Evolutionary conservation across 371 early-diverging fungal species (phyloP), one percentile per base, ranked within the genome.

Genomic region (Fennellomyces sp.): DNA sequence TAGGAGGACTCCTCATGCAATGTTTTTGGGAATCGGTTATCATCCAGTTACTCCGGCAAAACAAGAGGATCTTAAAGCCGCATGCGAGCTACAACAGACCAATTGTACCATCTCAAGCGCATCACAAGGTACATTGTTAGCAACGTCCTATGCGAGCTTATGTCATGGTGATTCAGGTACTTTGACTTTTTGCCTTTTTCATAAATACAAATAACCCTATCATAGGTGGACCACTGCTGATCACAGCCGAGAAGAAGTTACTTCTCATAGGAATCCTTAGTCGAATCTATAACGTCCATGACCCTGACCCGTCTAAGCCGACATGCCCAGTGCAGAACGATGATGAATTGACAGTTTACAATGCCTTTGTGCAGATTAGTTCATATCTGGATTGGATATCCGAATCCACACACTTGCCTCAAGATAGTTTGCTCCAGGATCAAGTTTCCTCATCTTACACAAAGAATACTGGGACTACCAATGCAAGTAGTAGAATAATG

Each of bases 131-230:
- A 41, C 61, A 28, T 51, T 56, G 30, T 39, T 63, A 31, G 45
- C 56, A 13, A 58, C 54, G 6, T 63, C 69, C 11, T 30, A 57
- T 42, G 66, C 73, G 30, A 29, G 47, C 1, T 47, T 74, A 47
- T 74, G 75, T 33, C 75, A 74, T 56, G 75, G 75, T 17, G 75
- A 74, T 52, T 74, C 75, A 26, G 75, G 75, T 71, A 36, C 4
- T 27, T 13, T 31, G 19, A 23, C 25, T 58, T 28, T 35, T 36
- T 28, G 25, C 36, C 29, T 25, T 30, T n/a, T n/a, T n/a, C n/a
- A n/a, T n/a, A n/a, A n/a, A n/a, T 36, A 36, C n/a, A 36, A 11
- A 36, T 36, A 36, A n/a, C 35, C 35, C 6, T 45, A 17, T 45
- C 6, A 6, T 42, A 70, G 72, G 72, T 5, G 68, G 69, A n/a